These are phyloP conservation scores for Colletotrichum horii DNA, from an alignment of 2,329 filamentous ascomycete species.

Conservation along the genomic window DNA sequence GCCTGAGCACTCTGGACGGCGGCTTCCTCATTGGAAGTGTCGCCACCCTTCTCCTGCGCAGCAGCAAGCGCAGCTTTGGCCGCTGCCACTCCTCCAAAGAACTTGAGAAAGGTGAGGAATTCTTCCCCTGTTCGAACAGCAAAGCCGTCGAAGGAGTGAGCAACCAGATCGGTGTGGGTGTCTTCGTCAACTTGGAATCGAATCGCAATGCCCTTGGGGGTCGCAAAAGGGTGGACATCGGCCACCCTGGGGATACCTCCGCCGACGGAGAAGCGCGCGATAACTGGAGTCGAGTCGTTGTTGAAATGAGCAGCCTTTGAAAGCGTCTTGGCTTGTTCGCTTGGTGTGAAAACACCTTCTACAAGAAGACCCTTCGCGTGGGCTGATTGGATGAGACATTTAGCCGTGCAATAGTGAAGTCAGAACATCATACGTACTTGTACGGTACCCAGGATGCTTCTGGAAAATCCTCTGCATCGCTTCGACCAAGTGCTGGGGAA, in stretches of 20 bases:
- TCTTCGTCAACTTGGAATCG: not conserved
- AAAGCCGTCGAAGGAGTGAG: not conserved
- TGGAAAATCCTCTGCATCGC: no score
- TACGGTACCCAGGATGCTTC: not conserved
- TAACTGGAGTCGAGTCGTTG: conserved; percentile 45
- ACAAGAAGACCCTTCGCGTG: conserved; percentile 60
- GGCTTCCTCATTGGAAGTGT: not conserved
- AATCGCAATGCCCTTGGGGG: not conserved
- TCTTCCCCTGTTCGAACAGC: not conserved
- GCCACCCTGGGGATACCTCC: not conserved
- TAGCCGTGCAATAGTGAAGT: not conserved
- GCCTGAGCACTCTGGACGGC: not conserved
- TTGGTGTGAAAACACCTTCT: conserved; percentile 57
- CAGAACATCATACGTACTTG: not conserved
- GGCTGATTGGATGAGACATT: conserved; percentile 28
- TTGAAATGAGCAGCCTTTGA: conserved; percentile 54
- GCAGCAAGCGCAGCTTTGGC: not conserved
- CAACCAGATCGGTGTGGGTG: not conserved
- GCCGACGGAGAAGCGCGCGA: conserved; percentile 49
- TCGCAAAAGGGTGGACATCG: not conserved
- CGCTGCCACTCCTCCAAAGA: not conserved
- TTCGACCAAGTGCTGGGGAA: no score
- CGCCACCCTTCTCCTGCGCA: not conserved
- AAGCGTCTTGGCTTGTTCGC: conserved; percentile 44
- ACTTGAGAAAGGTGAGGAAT: not conserved